phyloP scores from a whole-genome alignment of 345 rosid genomes.

The Firmiana major region DNA sequence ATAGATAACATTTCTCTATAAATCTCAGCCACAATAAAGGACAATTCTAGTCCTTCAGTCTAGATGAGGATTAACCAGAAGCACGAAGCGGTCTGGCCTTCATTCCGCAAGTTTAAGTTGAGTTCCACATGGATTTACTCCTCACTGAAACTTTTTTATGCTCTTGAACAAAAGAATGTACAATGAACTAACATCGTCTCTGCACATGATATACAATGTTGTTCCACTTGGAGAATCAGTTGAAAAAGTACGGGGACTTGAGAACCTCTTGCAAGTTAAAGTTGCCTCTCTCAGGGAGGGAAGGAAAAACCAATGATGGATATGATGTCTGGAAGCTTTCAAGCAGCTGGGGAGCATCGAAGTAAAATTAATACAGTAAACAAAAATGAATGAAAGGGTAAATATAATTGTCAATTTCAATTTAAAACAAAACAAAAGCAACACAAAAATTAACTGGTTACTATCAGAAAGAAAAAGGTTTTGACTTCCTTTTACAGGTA shows the following conservation, averaged over 20 bases:
- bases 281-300: constrained; percentile 78
- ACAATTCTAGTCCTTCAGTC: constrained; percentile 6
- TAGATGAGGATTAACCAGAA: not conserved
- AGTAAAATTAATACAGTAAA: constrained; percentile 13
- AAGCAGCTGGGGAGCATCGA: constrained; percentile 57
- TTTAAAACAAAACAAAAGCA: not conserved
- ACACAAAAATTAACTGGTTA: not conserved
- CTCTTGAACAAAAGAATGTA: constrained; percentile 7
- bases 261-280: constrained; percentile 78
- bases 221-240: constrained; percentile 38
- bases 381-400: not conserved
- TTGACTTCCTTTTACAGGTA: not conserved
- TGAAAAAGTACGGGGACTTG: constrained; percentile 82
- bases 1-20: not conserved
- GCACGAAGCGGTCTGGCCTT: not conserved
- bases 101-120: not conserved
- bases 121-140: not conserved
- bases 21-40: not conserved
- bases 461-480: not conserved
- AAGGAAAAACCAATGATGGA: constrained; percentile 69
- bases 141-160: constrained; percentile 1
- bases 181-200: constrained; percentile 1
- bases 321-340: constrained; percentile 72
- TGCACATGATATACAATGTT: not conserved
- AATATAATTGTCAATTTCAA: not conserved